These are phyloP conservation scores for Metschnikowia borealis DNA, from an alignment of 805 yeast species.

Conservation along the genomic window DNA sequence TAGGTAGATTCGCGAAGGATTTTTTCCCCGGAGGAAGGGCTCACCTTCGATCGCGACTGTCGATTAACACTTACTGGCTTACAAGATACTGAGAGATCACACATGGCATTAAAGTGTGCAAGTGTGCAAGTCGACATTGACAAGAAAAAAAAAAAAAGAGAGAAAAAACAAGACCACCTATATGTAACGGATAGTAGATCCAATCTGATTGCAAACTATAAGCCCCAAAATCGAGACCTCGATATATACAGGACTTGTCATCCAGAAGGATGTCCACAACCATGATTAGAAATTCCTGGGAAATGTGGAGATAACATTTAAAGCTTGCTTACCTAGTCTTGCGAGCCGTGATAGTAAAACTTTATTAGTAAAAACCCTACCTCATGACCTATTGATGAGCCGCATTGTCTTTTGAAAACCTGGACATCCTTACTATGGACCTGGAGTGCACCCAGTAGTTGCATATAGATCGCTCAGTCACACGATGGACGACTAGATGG, in stretches of 20 bases:
- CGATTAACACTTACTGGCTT: background rate
- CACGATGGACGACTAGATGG: background rate
- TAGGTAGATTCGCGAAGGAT: conserved; percentile 5
- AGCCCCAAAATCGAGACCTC: background rate
- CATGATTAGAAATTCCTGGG: background rate
- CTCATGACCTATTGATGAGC: background rate
- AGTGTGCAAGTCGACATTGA: too few relatives aligned
- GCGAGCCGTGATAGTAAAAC: background rate
- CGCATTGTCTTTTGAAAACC: background rate
- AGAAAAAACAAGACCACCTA: too few relatives aligned
- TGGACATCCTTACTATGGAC: background rate
- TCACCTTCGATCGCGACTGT: background rate
- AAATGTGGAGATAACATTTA: background rate
- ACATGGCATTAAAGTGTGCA: background rate
- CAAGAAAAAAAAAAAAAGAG: too few relatives aligned
- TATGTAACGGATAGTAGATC: too few relatives aligned
- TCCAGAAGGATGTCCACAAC: background rate
- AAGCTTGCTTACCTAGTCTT: background rate
- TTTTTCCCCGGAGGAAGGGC: conserved; percentile 4
- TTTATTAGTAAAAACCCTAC: background rate
- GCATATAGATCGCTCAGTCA: background rate
- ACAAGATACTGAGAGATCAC: background rate
- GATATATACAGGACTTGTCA: background rate
- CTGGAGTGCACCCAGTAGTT: background rate
- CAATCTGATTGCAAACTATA: background rate